phyloP scores from a whole-genome alignment of 148 eudicot species.

The Rhododendron molle region DNA sequence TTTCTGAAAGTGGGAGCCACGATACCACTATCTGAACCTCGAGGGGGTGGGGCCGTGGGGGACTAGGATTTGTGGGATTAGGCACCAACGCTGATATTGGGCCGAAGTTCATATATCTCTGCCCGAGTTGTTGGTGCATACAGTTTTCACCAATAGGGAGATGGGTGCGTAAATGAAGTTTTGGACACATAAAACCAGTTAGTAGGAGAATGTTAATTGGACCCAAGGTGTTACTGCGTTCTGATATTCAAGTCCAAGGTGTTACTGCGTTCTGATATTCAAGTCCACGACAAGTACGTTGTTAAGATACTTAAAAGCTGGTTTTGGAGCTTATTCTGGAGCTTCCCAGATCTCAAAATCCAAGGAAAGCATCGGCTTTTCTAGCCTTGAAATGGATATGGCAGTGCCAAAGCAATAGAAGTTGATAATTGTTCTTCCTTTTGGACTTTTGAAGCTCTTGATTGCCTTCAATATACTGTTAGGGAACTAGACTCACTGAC shows the following conservation, averaged over 20 bases:
- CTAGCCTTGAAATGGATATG: not conserved
- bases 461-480: not conserved
- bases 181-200: not conserved
- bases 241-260: not conserved
- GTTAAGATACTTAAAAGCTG: not conserved
- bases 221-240: not conserved
- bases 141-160: not conserved
- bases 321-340: not conserved
- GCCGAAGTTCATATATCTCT: not conserved
- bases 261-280: not conserved
- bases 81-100: not conserved
- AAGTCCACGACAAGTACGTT: not conserved
- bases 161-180: not conserved
- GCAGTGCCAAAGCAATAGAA: not conserved
- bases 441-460: not conserved
- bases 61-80: not conserved
- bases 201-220: not conserved
- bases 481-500: not conserved
- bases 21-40: not conserved
- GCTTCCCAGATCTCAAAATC: not conserved
- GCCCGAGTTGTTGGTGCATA: not conserved
- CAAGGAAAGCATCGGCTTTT: not conserved
- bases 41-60: not conserved
- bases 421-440: not conserved
- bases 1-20: not conserved